These are phyloP conservation scores for Cryptococcus sp. DNA, from an alignment of 1,284 basidiomycete genomes.

Conservation along the genomic window DNA sequence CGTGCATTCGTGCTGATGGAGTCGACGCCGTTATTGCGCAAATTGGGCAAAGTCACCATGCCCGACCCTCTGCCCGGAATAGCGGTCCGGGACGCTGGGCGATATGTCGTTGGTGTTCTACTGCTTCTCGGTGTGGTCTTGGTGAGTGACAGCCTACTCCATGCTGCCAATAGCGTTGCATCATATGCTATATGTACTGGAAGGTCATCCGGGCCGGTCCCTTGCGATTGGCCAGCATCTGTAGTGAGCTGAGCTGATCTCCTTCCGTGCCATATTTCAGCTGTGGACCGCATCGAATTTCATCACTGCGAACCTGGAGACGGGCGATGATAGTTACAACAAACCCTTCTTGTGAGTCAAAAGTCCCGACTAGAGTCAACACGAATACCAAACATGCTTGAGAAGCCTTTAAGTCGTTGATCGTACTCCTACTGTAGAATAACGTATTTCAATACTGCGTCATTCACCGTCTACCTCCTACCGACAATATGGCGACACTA, in stretches of 20 bases:
- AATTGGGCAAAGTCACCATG: slow-evolving; percentile 15
- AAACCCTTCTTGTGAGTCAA: slow-evolving; percentile 54
- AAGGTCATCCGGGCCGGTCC: too few relatives aligned
- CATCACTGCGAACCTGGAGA: slow-evolving; percentile 47
- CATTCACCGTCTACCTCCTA: slow-evolving; percentile 86
- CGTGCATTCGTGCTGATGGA: slow-evolving; percentile 31
- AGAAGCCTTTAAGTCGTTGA: neutral
- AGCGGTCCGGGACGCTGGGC: slow-evolving; percentile 16
- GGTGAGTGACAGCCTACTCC: slow-evolving; percentile 14
- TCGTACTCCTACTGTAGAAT: slow-evolving; percentile 38
- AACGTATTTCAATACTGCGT: slow-evolving; percentile 58
- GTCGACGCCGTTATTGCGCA: slow-evolving; percentile 18
- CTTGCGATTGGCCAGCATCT: neutral
- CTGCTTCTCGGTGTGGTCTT: slow-evolving; percentile 42
- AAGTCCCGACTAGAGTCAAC: slow-evolving; percentile 15
- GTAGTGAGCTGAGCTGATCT: slow-evolving; percentile 10
- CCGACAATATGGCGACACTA: slow-evolving; percentile 57
- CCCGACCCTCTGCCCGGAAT: slow-evolving; percentile 7
- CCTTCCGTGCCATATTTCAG: slow-evolving; percentile 15
- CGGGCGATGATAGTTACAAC: slow-evolving; percentile 48
- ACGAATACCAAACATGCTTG: neutral
- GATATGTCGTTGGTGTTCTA: slow-evolving; percentile 43
- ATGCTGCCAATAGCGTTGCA: neutral
- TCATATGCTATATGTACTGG: too few relatives aligned
- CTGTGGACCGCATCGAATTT: slow-evolving; percentile 51